These are phyloP conservation scores for Pleurotus djamor DNA, from an alignment of 768 basidiomycete genomes.

Conservation along the genomic window DNA sequence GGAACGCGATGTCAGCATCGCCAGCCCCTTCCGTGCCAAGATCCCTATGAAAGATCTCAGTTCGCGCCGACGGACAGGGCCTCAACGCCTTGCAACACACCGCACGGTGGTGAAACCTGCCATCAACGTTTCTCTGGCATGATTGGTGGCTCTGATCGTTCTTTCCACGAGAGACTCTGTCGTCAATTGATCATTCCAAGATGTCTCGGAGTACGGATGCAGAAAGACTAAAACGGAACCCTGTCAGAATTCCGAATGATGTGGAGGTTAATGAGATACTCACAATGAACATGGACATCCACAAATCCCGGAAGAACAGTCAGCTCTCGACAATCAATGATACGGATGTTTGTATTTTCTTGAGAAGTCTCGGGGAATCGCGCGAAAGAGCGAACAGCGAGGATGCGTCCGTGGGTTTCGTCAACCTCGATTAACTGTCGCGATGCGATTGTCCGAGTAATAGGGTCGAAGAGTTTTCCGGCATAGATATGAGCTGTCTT, in stretches of 20 bases:
- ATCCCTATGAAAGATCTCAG: slow-evolving; percentile 35
- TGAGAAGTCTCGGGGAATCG: background rate
- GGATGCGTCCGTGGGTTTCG: background rate
- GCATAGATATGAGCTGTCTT: background rate
- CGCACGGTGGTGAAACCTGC: slow-evolving; percentile 65
- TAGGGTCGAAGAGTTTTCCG: slow-evolving; percentile 2
- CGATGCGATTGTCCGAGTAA: background rate
- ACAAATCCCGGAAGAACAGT: slow-evolving; percentile 59
- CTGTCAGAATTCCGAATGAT: background rate
- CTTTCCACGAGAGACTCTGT: slow-evolving; percentile 58
- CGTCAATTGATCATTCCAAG: slow-evolving; percentile 62
- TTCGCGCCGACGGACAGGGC: background rate
- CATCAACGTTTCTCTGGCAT: slow-evolving; percentile 54
- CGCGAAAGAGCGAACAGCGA: background rate
- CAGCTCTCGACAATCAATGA: slow-evolving; percentile 41
- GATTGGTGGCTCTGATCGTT: slow-evolving; percentile 57
- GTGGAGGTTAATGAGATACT: slow-evolving; percentile 13
- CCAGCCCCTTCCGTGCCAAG: slow-evolving; percentile 68
- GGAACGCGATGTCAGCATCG: slow-evolving; percentile 57
- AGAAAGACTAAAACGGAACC: slow-evolving; percentile 47
- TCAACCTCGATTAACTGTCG: background rate
- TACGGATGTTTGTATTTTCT: slow-evolving; percentile 21
- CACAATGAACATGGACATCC: slow-evolving; percentile 57
- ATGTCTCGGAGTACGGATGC: slow-evolving; percentile 56
- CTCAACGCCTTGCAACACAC: slow-evolving; percentile 24